Base-by-base conservation (phyloP, 2,329 filamentous ascomycete genomes). In the Erysiphe pulchra region DNA sequence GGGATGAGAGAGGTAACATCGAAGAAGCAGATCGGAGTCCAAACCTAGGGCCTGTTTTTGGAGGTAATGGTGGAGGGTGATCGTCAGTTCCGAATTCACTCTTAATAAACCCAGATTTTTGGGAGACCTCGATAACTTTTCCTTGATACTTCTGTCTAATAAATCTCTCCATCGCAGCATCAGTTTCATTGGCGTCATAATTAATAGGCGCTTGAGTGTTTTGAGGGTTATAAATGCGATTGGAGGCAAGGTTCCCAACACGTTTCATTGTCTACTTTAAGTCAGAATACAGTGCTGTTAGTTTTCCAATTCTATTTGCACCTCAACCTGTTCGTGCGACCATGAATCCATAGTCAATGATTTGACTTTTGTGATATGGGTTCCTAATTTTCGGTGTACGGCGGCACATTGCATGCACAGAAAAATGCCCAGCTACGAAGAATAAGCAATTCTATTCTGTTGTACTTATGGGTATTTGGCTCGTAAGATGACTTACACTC, bases 311-410 rank as follows among this genome's bases (percentile, higher is more conserved):
- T 24, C 14, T 40, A 45, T 33, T 48, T 73, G 63, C 67, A 93
- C 86, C 64, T 98, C 90, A 51, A 98, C 86, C 64, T 98, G 90
- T 49, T 95, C 90, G 57, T 79, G 78, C 43, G 81, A 77, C 90
- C 90, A 98, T 53, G 80, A 90, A 63, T 98, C 90, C 86, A 98
- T 95, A 61, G 81, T 95, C 64, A 98, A 63, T 34, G 86, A 95
- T 63, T 98, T 98, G 66, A 98, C 85, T 62, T 98, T 98, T 53
- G 86, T 94, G 51, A 98, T 84, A 62, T 98, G 90, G 37, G 90
- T 95, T 50, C 90, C 90, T 57, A 98, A 69, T 64, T 95, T 95
- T 58, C 90, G 82, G 66, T 98, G 90, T 57, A 95, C 73, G 46
- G 85, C 74, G 46, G 86, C 90, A 68, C 90, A 98, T 60, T 90